Evolutionary conservation across 2,329 filamentous ascomycete genomes (phyloP).

Genomic region (Mycocentrospora acerina): DNA sequence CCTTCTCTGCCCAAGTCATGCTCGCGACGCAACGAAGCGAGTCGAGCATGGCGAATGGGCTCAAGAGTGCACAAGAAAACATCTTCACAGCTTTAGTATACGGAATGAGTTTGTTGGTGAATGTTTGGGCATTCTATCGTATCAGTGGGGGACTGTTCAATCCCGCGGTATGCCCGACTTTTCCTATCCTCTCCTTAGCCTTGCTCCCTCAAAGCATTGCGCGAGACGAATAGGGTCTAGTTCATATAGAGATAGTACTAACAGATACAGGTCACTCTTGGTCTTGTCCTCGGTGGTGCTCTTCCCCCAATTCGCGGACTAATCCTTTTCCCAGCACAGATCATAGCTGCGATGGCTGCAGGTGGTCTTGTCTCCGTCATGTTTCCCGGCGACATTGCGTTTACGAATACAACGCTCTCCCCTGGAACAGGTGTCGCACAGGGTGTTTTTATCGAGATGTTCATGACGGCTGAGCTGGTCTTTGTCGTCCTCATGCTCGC

Average conservation of each 20-base stretch:
- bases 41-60: constrained; percentile 12
- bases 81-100: constrained; percentile 34
- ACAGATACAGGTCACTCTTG: constrained; percentile 21
- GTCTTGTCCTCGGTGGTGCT: constrained; percentile 22
- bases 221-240: too few relatives aligned
- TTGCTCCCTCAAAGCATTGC: too few relatives aligned
- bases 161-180: constrained; percentile 14
- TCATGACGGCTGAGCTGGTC: constrained; percentile 26
- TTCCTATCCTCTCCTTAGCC: not conserved
- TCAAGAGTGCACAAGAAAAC: constrained; percentile 19
- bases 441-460: constrained; percentile 22
- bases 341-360: constrained; percentile 28
- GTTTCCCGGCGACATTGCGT: constrained; percentile 26
- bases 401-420: constrained; percentile 18
- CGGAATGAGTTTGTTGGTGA: constrained; percentile 32
- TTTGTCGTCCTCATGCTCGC: constrained; percentile 32
- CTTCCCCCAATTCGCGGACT: constrained; percentile 18
- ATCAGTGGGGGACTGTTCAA: constrained; percentile 27
- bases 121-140: constrained; percentile 35
- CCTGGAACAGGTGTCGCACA: constrained; percentile 18
- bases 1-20: constrained; percentile 31
- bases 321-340: constrained; percentile 22
- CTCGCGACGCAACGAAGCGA: constrained; percentile 19
- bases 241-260: not conserved
- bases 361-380: constrained; percentile 23